Evolutionary conservation across 2,329 filamentous ascomycete species (phyloP).

Genomic region (Fusarium albosuccineum): DNA sequence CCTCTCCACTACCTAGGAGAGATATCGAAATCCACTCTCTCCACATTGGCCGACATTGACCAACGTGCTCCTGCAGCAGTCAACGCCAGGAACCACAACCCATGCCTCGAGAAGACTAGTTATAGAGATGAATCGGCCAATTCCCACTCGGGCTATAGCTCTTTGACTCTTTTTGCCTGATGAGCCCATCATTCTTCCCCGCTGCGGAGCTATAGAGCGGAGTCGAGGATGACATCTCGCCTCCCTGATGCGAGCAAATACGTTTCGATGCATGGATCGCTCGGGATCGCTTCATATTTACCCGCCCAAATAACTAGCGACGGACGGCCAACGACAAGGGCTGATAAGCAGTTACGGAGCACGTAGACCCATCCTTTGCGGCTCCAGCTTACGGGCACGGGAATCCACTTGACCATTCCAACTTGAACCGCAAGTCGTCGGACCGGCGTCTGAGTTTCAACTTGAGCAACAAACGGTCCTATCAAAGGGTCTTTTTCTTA

Average conservation of each 20-base stretch:
- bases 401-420: slow-evolving; percentile 16
- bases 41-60: slow-evolving; percentile 1
- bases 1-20: neutral
- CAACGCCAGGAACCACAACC: slow-evolving; percentile 2
- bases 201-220: slow-evolving; percentile 1
- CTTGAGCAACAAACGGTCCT: neutral
- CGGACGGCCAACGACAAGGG: neutral
- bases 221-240: neutral
- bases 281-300: slow-evolving; percentile 18
- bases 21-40: neutral
- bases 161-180: neutral
- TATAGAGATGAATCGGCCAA: neutral
- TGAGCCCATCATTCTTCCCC: neutral
- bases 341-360: slow-evolving; percentile 5
- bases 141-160: neutral
- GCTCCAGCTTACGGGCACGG: slow-evolving; percentile 5
- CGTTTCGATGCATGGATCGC: slow-evolving; percentile 4
- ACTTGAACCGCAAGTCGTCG: slow-evolving; percentile 5
- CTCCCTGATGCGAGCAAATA: neutral
- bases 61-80: neutral
- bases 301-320: slow-evolving; percentile 1
- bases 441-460: slow-evolving; percentile 8
- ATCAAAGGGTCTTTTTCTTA: neutral
- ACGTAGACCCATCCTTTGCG: slow-evolving; percentile 8
- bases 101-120: neutral